Evolutionary conservation across 2,329 filamentous ascomycete genomes (phyloP).

Genomic region (Ophiognomonia clavigignenti-juglandacearum): DNA sequence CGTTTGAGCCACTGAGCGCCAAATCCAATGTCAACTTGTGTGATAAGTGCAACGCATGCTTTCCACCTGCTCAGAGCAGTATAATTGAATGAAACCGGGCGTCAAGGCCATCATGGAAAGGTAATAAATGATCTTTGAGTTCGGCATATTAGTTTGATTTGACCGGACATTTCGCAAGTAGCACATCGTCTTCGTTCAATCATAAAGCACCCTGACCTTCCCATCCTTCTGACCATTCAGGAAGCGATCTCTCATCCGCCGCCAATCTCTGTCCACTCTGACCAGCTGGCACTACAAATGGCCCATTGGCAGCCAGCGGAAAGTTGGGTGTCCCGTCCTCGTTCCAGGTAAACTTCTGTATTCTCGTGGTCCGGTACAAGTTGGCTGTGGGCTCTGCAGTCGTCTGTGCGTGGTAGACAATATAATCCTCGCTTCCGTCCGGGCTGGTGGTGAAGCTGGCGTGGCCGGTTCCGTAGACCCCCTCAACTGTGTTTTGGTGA

Average conservation of each 20-base stretch:
- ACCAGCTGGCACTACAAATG: conserved; percentile 27
- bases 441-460: conserved; percentile 30
- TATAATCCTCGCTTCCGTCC: conserved; percentile 27
- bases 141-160: no score
- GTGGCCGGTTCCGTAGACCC: conserved; percentile 30
- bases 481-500: conserved; percentile 28
- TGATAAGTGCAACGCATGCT: no score
- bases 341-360: conserved; percentile 31
- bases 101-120: no score
- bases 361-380: conserved; percentile 27
- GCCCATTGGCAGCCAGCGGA: conserved; percentile 29
- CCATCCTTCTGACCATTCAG: not conserved
- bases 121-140: no score
- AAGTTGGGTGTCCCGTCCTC: conserved; percentile 29
- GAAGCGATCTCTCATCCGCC: not conserved
- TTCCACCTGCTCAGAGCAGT: no score
- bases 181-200: no score
- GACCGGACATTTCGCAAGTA: no score
- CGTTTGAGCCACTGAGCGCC: no score
- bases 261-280: conserved; percentile 19
- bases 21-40: no score
- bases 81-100: no score
- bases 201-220: not conserved
- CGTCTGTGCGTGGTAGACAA: conserved; percentile 32
- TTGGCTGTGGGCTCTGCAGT: conserved; percentile 27